These are phyloP conservation scores for Eucalyptus regnans DNA, from an alignment of 345 rosid genomes.

Conservation along the genomic window DNA sequence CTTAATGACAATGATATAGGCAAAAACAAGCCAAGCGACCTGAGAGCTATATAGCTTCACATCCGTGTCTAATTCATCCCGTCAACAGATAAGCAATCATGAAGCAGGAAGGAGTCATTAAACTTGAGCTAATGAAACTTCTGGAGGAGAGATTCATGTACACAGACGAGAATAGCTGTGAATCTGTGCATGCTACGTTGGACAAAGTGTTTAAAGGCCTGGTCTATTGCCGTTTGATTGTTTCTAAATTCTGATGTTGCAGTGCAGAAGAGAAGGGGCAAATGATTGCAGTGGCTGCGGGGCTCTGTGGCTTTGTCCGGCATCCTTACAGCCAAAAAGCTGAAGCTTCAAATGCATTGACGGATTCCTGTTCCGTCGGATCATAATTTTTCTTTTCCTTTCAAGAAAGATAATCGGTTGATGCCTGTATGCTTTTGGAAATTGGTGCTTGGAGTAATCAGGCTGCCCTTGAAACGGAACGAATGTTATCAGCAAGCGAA, in stretches of 20 bases:
- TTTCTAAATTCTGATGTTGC: neutral
- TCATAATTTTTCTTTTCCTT: neutral
- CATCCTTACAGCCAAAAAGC: neutral
- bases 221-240: neutral
- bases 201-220: neutral
- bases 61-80: neutral
- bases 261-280: neutral
- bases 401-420: neutral
- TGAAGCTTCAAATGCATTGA: neutral
- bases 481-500: too few species aligned
- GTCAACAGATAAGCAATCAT: neutral
- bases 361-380: neutral
- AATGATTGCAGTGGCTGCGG: neutral
- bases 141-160: neutral
- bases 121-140: neutral
- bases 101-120: neutral
- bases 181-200: neutral
- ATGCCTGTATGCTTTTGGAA: neutral
- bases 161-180: neutral
- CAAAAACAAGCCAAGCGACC: neutral
- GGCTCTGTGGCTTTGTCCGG: neutral
- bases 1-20: conserved; percentile 19
- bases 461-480: neutral
- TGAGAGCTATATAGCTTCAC: neutral
- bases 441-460: neutral